A percentile compares a stretch with the other conserved stretches of the same genome.
These are phyloP conservation scores for Aspergillus affinis DNA, from an alignment of 495 filamentous ascomycete species.

Conservation along the genomic window DNA sequence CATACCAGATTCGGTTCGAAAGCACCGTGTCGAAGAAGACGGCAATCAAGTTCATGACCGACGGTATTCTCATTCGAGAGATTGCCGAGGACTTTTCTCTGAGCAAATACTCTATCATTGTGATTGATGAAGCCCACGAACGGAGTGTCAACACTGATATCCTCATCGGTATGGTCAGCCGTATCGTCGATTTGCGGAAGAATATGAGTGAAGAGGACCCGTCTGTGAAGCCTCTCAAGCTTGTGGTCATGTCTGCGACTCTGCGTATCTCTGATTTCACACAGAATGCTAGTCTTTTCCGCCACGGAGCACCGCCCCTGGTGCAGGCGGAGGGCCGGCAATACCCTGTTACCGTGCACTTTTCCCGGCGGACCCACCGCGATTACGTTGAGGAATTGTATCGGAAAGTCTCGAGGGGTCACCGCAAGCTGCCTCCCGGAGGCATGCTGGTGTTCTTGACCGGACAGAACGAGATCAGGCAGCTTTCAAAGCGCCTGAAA, in stretches of 20 bases:
- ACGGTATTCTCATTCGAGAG: slow-evolving; percentile 92
- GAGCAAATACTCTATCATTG: slow-evolving; percentile 87
- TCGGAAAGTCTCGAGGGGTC: slow-evolving; percentile 82
- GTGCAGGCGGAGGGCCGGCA: slow-evolving; percentile 94
- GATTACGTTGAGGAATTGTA: slow-evolving; percentile 91
- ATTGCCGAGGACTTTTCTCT: slow-evolving; percentile 86
- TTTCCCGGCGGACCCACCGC: slow-evolving; percentile 74
- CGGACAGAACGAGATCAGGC: slow-evolving; percentile 84
- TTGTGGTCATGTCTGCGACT: slow-evolving; percentile 98
- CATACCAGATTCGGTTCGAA: slow-evolving; percentile 96
- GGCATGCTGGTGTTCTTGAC: slow-evolving; percentile 96
- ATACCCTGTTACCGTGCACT: slow-evolving; percentile 86
- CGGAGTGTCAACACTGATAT: slow-evolving; percentile 97
- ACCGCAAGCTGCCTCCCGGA: slow-evolving; percentile 86
- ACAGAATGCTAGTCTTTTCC: slow-evolving; percentile 77
- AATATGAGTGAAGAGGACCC: slow-evolving; percentile 62
- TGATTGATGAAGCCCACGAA: slow-evolving; percentile 98
- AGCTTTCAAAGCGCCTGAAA: slow-evolving; percentile 74
- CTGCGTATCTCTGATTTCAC: slow-evolving; percentile 87
- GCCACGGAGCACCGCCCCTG: slow-evolving; percentile 71
- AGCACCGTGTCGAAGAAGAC: slow-evolving; percentile 79
- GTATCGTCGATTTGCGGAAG: slow-evolving; percentile 78
- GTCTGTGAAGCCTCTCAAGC: slow-evolving; percentile 73
- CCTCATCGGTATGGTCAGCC: slow-evolving; percentile 90
- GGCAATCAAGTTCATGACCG: slow-evolving; percentile 98